A percentile compares a stretch with the other conserved stretches of the same genome.
Evolutionary conservation across 768 basidiomycete species (phyloP).

Genomic region (Kwoniella sp.): DNA sequence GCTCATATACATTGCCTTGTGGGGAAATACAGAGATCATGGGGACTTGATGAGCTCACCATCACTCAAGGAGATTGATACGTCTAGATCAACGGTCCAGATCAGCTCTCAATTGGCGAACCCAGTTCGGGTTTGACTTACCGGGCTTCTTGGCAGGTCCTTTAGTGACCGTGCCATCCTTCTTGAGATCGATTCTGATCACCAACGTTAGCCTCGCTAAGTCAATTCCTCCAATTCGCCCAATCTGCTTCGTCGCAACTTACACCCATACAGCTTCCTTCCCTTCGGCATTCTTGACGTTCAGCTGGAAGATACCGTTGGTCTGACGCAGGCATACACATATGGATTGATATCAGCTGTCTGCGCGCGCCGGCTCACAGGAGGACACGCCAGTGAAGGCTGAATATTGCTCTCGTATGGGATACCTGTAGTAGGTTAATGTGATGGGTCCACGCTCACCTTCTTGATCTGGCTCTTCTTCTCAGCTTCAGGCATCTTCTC

Average conservation of each 20-base stretch:
- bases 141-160: slow-evolving; percentile 49
- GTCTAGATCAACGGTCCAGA: slow-evolving; percentile 61
- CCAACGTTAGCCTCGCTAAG: not conserved
- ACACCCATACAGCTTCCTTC: slow-evolving; percentile 35
- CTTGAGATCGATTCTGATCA: slow-evolving; percentile 82
- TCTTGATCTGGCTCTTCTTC: slow-evolving; percentile 56
- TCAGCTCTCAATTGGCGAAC: slow-evolving; percentile 18
- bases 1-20: not conserved
- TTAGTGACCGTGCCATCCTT: slow-evolving; percentile 56
- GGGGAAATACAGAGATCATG: not conserved
- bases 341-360: no score
- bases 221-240: slow-evolving; percentile 14
- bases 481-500: slow-evolving; percentile 53
- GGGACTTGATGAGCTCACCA: slow-evolving; percentile 38
- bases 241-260: slow-evolving; percentile 29
- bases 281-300: slow-evolving; percentile 73
- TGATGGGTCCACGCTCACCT: slow-evolving; percentile 48
- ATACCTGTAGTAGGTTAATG: no score
- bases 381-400: no score
- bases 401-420: no score
- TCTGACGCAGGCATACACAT: slow-evolving; percentile 59
- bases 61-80: slow-evolving; percentile 73
- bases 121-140: slow-evolving; percentile 27
- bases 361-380: no score
- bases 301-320: slow-evolving; percentile 85